These are phyloP conservation scores for Malania oleifera DNA, from an alignment of 164 flowering plant genomes.

Conservation along the genomic window DNA sequence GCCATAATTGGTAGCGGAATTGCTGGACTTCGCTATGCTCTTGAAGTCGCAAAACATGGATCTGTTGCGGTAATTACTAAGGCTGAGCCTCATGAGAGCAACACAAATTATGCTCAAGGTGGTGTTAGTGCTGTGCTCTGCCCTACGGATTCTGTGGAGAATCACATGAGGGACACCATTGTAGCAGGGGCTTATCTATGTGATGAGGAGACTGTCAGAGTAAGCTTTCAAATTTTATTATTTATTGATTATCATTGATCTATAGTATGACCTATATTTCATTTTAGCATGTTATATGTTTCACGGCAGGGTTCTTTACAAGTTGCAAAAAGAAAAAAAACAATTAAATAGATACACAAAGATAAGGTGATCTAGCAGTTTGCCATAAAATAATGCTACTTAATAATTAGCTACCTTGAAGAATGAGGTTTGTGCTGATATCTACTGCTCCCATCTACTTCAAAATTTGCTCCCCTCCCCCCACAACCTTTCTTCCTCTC, in stretches of 20 bases:
- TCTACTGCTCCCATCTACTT: too few species aligned
- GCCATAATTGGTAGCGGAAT: constrained; percentile 93
- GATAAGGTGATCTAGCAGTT: too few species aligned
- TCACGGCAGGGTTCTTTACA: background rate
- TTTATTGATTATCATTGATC: background rate
- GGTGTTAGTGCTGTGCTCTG: constrained; percentile 96
- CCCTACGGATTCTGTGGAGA: constrained; percentile 89
- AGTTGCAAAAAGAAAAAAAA: too few species aligned
- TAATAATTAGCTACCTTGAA: too few species aligned
- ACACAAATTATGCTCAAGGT: constrained; percentile 98
- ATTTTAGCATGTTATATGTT: background rate
- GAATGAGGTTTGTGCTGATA: too few species aligned
- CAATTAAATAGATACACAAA: too few species aligned
- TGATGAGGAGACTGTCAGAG: constrained; percentile 96
- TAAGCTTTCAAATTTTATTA: constrained; percentile 26
- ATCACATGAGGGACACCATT: constrained; percentile 88
- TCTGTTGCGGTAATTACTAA: constrained; percentile 95
- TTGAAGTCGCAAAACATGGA: constrained; percentile 90
- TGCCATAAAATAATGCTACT: too few species aligned
- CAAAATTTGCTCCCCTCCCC: too few species aligned
- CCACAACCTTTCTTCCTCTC: too few species aligned
- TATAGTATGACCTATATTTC: background rate
- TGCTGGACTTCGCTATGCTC: constrained; percentile 94
- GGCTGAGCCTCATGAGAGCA: constrained; percentile 94
- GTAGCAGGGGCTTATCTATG: constrained; percentile 97